Conservation (phyloP, 495 filamentous ascomycete species). For the Hypoxylon lenormandii region DNA sequence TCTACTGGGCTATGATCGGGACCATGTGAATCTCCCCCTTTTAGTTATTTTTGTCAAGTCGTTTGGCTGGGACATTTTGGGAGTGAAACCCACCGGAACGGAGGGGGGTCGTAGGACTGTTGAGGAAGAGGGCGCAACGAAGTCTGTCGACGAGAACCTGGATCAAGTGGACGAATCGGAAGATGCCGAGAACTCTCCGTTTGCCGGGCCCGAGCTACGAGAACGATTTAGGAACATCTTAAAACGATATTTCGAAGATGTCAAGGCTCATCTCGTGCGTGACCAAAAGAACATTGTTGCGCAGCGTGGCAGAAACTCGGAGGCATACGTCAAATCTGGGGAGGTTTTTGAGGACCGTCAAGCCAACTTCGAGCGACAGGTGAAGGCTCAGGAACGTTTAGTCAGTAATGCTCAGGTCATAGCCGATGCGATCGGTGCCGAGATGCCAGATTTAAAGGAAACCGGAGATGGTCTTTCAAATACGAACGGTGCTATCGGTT, state of each 20-base stretch:
- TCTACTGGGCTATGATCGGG: conserved; percentile 88
- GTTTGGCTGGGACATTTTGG: conserved; percentile 95
- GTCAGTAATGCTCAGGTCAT: conserved; percentile 90
- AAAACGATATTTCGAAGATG: conserved; percentile 89
- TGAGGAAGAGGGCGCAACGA: conserved; percentile 83
- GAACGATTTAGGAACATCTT: conserved; percentile 89
- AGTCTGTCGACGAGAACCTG: conserved; percentile 59
- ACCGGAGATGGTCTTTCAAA: conserved; percentile 74
- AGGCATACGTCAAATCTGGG: conserved; percentile 97
- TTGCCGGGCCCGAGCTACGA: conserved; percentile 80
- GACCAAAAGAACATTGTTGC: conserved; percentile 86
- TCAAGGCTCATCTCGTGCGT: conserved; percentile 85
- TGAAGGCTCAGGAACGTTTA: conserved; percentile 90
- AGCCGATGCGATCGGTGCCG: conserved; percentile 86
- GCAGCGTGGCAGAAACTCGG: conserved; percentile 92
- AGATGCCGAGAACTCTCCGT: conserved; percentile 73
- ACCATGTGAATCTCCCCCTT: conserved; percentile 89
- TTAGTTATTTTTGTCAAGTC: conserved; percentile 94
- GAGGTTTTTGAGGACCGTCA: conserved; percentile 99
- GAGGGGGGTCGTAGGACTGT: conserved; percentile 86
- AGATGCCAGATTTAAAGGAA: conserved; percentile 93
- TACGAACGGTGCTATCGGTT: conserved; percentile 82
- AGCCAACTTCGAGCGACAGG: conserved; percentile 90
- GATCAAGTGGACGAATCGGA: conserved; percentile 58
- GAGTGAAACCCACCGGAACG: conserved; percentile 73